Conservation (phyloP, 306 rosid genomes). For the Pyrus pyrifolia region DNA sequence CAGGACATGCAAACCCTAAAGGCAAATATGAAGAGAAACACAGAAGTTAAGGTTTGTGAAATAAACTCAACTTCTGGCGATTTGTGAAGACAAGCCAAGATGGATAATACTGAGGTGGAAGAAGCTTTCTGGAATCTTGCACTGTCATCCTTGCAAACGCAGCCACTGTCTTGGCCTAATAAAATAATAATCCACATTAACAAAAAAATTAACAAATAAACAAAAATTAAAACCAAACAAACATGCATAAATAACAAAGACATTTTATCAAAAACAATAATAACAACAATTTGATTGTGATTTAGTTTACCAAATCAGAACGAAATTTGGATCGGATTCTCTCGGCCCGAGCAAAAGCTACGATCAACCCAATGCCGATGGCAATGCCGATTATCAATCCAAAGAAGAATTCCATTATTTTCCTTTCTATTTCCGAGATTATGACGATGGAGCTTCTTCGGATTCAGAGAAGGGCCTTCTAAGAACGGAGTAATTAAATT, state of each 20-base stretch:
- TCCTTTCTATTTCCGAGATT: neutral
- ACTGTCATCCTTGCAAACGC: slow-evolving; percentile 80
- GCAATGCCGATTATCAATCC: slow-evolving; percentile 60
- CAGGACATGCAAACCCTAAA: neutral
- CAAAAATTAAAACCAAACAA: neutral
- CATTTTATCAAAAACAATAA: too few relatives aligned
- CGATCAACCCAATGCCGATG: slow-evolving; percentile 53
- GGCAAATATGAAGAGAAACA: neutral
- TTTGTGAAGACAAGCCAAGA: slow-evolving; percentile 71
- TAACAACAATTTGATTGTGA: neutral
- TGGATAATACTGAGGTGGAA: slow-evolving; percentile 58
- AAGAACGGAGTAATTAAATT: slow-evolving; percentile 14
- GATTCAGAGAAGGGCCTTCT: slow-evolving; percentile 6
- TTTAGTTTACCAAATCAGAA: slow-evolving; percentile 46
- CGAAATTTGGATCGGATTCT: slow-evolving; percentile 62
- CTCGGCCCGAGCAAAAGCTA: slow-evolving; percentile 53
- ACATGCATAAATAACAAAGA: neutral
- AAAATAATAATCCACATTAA: neutral
- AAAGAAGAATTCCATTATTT: slow-evolving; percentile 52
- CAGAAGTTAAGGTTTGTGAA: neutral
- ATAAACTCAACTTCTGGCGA: slow-evolving; percentile 73
- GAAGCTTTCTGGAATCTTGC: slow-evolving; percentile 67
- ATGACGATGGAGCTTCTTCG: neutral
- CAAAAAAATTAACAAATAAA: neutral
- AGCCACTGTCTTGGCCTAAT: slow-evolving; percentile 65